phyloP scores from a whole-genome alignment of 2,329 filamentous ascomycete genomes.

The Annulohypoxylon truncatum region DNA sequence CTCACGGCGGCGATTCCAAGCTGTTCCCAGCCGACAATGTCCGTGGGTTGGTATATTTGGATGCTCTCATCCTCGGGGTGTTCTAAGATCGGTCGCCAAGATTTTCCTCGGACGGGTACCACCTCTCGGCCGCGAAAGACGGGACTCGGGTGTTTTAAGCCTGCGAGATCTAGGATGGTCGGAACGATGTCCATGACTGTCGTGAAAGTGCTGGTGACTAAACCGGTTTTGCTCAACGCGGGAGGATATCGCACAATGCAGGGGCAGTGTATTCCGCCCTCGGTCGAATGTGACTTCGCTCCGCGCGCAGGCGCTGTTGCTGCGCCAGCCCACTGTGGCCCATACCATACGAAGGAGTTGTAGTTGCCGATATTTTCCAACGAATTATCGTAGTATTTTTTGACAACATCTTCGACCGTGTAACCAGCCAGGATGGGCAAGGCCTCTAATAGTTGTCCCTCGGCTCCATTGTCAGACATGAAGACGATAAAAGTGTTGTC shows the following conservation, averaged over 20 bases:
- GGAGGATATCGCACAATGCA: constrained; percentile 45
- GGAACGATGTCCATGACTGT: constrained; percentile 65
- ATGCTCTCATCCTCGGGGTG: constrained; percentile 26
- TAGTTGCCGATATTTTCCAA: constrained; percentile 66
- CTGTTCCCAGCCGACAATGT: constrained; percentile 39
- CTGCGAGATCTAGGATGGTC: constrained; percentile 61
- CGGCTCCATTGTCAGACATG: constrained; percentile 62
- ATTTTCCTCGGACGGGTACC: constrained; percentile 32
- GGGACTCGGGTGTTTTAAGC: constrained; percentile 52
- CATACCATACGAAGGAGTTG: constrained; percentile 69
- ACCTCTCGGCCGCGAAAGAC: constrained; percentile 40
- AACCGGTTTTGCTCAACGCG: constrained; percentile 30
- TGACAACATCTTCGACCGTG: constrained; percentile 39
- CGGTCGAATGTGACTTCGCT: constrained; percentile 55
- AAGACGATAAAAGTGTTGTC: constrained; percentile 51
- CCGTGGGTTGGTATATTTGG: constrained; percentile 29
- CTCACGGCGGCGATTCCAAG: constrained; percentile 36
- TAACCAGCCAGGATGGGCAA: constrained; percentile 37
- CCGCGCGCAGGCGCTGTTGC: constrained; percentile 48
- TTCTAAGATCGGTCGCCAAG: constrained; percentile 39
- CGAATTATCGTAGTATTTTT: constrained; percentile 67
- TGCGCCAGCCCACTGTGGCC: constrained; percentile 62
- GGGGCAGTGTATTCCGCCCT: constrained; percentile 64
- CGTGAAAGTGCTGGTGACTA: constrained; percentile 62
- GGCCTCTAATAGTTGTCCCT: constrained; percentile 43